Evolutionary conservation across 495 filamentous ascomycete species (phyloP).

Genomic region (Aspergillus biplanus): DNA sequence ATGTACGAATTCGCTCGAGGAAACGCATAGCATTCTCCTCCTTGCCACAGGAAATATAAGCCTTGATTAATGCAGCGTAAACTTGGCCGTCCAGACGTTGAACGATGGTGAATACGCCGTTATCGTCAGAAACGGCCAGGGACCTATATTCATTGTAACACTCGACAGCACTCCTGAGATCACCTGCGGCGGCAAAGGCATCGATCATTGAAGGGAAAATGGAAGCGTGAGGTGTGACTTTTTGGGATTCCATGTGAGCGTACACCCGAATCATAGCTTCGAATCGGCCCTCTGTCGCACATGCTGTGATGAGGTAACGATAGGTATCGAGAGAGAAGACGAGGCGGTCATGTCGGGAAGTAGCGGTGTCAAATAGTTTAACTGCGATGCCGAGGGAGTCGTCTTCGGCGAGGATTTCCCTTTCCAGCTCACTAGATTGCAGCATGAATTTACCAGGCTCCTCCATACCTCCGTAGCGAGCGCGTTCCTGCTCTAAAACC

Average conservation of each 20-base stretch:
- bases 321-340: conserved; percentile 77
- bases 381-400: conserved; percentile 82
- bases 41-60: conserved; percentile 80
- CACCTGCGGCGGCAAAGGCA: conserved; percentile 78
- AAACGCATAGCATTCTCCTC: conserved; percentile 79
- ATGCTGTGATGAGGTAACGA: conserved; percentile 78
- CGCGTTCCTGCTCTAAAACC: conserved; percentile 70
- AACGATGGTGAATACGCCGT: conserved; percentile 68
- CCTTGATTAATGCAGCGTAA: conserved; percentile 85
- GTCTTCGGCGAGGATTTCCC: conserved; percentile 80
- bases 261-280: conserved; percentile 89
- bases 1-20: conserved; percentile 71
- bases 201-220: conserved; percentile 93
- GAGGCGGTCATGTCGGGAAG: conserved; percentile 50
- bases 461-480: conserved; percentile 82
- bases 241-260: conserved; percentile 81
- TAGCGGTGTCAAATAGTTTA: conserved; percentile 78
- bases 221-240: conserved; percentile 70
- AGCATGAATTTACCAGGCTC: conserved; percentile 90
- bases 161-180: conserved; percentile 87
- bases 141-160: conserved; percentile 92
- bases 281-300: conserved; percentile 74
- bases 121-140: conserved; percentile 79
- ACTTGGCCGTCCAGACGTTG: conserved; percentile 79
- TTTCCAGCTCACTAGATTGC: conserved; percentile 80